Base-by-base conservation (phyloP, 768 basidiomycete species). In the Scleroderma citrinum region DNA sequence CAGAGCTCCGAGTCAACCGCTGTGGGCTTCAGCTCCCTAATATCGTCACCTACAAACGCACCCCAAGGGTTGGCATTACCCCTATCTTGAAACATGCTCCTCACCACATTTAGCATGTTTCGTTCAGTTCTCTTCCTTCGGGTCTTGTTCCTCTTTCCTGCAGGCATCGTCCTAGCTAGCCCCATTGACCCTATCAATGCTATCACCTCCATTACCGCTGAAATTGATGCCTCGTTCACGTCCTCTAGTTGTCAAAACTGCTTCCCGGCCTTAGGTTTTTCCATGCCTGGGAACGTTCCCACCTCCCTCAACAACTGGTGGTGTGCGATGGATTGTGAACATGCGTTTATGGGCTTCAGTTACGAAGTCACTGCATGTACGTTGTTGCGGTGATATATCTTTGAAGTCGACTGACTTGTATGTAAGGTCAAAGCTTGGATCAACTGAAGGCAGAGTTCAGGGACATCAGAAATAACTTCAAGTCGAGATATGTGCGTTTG, bases 271-370 rank as follows among this genome's bases (percentile, higher is more conserved):
- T 44, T 73, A 32, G 58, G 69, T 2, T 86, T 85, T 56, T 60
- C 55, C 10, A 85, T 80, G 79, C 86, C 85, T 3, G 57, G 63
- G 1, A 36, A 59, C 2, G 60, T 76, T 11, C 83, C 84, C 0
- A 49, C 60, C 1, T 74, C 75, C 2, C 50, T 71, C 34, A 64
- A 67, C 10, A 68, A 71, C 43, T 83, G 82, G 82, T 83, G 85
- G 87, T 90, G 87, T 59, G 61, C 76, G 47, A 60, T 67, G 32
- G 65, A 68, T 47, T 78, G 76, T 0, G 87, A 90, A 61, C 87
- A 86, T 55, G 87, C 77, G 0, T 89, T 89, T 59, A 65, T 88
- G 44, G 87, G 85, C 0, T 83, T 89, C 65, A 83, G 83, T 61
- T 89, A 89, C 55, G 85, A 85, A 57, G 72, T 88, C 20, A 77